phyloP scores from a whole-genome alignment of 306 rosid genomes.

The Senna tora region DNA sequence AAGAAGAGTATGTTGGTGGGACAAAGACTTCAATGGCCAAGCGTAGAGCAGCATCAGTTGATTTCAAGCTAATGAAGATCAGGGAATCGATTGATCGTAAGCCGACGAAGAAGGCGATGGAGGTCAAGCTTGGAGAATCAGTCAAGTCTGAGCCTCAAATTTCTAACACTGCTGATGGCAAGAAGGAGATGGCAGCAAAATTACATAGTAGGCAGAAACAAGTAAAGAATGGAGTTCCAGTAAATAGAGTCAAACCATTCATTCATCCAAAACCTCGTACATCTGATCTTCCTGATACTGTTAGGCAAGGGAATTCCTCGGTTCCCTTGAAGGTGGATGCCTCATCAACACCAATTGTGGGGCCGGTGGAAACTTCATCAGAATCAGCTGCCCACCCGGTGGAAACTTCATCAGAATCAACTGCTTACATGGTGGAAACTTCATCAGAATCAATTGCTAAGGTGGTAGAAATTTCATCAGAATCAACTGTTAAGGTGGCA shows the following conservation, averaged over 20 bases:
- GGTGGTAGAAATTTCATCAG: neutral
- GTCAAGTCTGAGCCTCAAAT: slow-evolving; percentile 31
- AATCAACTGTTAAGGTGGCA: neutral
- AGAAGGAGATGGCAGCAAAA: slow-evolving; percentile 33
- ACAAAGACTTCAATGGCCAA: slow-evolving; percentile 29
- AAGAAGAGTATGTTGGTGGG: slow-evolving; percentile 38
- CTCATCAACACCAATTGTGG: slow-evolving; percentile 18
- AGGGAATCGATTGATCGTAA: slow-evolving; percentile 24
- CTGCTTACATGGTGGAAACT: neutral
- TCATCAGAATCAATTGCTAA: neutral
- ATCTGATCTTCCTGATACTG: slow-evolving; percentile 34
- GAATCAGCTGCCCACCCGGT: slow-evolving; percentile 26
- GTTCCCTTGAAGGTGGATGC: slow-evolving; percentile 43
- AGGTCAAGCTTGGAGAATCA: slow-evolving; percentile 38
- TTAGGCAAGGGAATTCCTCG: slow-evolving; percentile 47
- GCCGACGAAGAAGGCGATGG: slow-evolving; percentile 30
- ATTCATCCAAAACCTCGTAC: slow-evolving; percentile 8
- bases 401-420: no score
- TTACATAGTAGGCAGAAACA: slow-evolving; percentile 43
- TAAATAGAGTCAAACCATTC: slow-evolving; percentile 42
- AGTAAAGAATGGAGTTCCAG: slow-evolving; percentile 32
- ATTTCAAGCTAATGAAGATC: slow-evolving; percentile 43
- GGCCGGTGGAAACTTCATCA: slow-evolving; percentile 10
- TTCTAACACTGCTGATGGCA: slow-evolving; percentile 32
- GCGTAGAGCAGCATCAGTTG: slow-evolving; percentile 39